Conservation (phyloP, 2,329 filamentous ascomycete genomes). For the Calonectria henricotiae region DNA sequence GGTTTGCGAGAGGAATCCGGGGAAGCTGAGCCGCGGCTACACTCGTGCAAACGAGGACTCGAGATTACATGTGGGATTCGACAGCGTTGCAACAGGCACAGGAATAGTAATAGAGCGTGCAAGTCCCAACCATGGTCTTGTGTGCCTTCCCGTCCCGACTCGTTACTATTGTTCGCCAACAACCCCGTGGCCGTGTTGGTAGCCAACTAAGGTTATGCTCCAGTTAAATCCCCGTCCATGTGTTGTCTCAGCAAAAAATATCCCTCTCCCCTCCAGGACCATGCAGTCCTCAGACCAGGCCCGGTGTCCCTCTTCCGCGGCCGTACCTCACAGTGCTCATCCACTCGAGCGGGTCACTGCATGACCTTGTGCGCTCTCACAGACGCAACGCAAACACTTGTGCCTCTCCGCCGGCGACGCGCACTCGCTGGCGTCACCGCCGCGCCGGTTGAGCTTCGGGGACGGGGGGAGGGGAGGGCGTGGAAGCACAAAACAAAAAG, state of each 20-base stretch:
- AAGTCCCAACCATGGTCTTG: background rate
- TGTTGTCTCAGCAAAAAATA: background rate
- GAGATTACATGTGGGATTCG: constrained; percentile 29
- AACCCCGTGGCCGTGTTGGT: background rate
- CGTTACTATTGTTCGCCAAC: background rate
- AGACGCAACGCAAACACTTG: constrained; percentile 30
- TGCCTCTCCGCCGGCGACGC: background rate
- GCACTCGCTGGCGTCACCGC: constrained; percentile 11
- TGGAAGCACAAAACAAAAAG: constrained; percentile 26
- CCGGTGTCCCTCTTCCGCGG: constrained; percentile 3
- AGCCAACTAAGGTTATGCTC: background rate
- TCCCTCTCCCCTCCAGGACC: background rate
- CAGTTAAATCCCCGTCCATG: background rate
- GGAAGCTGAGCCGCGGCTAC: constrained; percentile 31
- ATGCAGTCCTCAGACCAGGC: constrained; percentile 23
- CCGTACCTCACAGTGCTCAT: constrained; percentile 20
- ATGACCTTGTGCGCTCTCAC: constrained; percentile 15
- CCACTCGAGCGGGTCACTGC: constrained; percentile 13
- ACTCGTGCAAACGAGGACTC: constrained; percentile 8
- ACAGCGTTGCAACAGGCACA: background rate
- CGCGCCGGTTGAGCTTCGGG: constrained; percentile 31
- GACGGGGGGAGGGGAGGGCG: constrained; percentile 22
- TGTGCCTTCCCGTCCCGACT: background rate
- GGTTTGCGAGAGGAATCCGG: background rate
- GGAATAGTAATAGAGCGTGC: background rate